These are phyloP conservation scores for Talaromyces sp. DNA, from an alignment of 2,329 filamentous ascomycete species.

Conservation along the genomic window DNA sequence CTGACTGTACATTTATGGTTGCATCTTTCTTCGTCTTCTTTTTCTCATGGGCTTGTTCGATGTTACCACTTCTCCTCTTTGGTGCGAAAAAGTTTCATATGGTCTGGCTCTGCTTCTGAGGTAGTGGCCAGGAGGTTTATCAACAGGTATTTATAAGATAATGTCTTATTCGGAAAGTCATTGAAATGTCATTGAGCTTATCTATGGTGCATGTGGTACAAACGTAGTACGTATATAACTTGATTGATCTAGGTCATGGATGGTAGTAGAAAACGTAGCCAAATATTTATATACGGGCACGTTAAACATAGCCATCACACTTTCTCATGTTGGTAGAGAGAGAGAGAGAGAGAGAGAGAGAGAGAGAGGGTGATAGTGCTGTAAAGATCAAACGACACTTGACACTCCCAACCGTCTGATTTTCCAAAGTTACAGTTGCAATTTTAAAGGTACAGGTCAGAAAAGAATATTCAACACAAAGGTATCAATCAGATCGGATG, in stretches of 20 bases:
- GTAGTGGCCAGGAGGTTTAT: background rate
- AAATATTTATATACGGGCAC: constrained; percentile 5
- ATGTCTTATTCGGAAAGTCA: background rate
- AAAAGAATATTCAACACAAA: constrained; percentile 15
- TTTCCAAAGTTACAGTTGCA: constrained; percentile 5
- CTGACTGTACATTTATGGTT: constrained; percentile 15
- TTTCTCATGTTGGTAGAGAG: background rate
- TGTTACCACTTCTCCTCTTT: constrained; percentile 8
- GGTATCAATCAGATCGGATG: constrained; percentile 16
- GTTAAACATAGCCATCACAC: constrained; percentile 2
- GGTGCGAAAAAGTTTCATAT: constrained; percentile 4
- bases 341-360: background rate
- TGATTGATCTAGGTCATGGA: background rate
- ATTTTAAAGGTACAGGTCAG: constrained; percentile 16
- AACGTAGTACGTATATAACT: background rate
- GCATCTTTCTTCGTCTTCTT: constrained; percentile 17
- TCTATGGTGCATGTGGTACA: background rate
- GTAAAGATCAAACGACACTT: constrained; percentile 1
- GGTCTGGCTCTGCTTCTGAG: background rate
- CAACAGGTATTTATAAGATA: background rate
- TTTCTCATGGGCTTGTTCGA: background rate
- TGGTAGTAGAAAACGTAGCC: background rate
- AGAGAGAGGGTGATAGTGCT: background rate
- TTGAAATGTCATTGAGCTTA: background rate
- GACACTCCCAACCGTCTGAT: background rate